Conservation (phyloP, 75 land plant genomes). For the Chamaecyparis obtusa region DNA sequence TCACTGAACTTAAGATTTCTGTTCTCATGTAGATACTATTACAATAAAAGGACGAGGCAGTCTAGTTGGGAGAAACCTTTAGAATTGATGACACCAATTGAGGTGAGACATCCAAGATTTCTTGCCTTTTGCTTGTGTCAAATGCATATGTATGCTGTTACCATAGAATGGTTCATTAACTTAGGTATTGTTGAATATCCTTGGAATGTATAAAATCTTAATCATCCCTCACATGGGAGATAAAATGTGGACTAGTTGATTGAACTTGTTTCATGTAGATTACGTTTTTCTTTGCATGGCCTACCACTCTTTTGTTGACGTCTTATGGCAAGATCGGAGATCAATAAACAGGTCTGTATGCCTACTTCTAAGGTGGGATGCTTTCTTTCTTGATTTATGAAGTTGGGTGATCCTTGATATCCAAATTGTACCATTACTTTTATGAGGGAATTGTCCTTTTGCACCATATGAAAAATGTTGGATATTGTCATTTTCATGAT, state of each 20-base stretch:
- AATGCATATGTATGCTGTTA: background rate
- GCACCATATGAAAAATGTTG: background rate
- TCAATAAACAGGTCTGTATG: constrained; percentile 53
- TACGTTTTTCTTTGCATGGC: constrained; percentile 57
- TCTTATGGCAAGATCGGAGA: constrained; percentile 59
- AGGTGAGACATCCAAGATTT: constrained; percentile 53
- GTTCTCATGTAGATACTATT: constrained; percentile 68
- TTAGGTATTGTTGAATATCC: constrained; percentile 1
- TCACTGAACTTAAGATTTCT: background rate
- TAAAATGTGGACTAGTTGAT: constrained; percentile 23
- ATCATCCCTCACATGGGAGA: constrained; percentile 9
- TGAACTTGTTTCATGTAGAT: constrained; percentile 38
- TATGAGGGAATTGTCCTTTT: background rate
- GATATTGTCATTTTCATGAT: background rate
- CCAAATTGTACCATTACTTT: constrained; percentile 20
- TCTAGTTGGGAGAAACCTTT: constrained; percentile 97
- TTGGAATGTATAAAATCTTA: constrained; percentile 2
- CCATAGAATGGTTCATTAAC: background rate
- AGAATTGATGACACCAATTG: constrained; percentile 91
- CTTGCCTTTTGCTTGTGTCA: background rate
- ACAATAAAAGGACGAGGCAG: constrained; percentile 78
- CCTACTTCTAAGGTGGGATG: constrained; percentile 49
- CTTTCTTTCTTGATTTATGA: constrained; percentile 34
- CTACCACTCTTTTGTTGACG: constrained; percentile 66
- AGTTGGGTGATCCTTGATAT: constrained; percentile 50